A percentile compares a stretch with the other conserved stretches of the same genome.
Evolutionary conservation across 768 basidiomycete species (phyloP).

Genomic region (Agaricus blazei): DNA sequence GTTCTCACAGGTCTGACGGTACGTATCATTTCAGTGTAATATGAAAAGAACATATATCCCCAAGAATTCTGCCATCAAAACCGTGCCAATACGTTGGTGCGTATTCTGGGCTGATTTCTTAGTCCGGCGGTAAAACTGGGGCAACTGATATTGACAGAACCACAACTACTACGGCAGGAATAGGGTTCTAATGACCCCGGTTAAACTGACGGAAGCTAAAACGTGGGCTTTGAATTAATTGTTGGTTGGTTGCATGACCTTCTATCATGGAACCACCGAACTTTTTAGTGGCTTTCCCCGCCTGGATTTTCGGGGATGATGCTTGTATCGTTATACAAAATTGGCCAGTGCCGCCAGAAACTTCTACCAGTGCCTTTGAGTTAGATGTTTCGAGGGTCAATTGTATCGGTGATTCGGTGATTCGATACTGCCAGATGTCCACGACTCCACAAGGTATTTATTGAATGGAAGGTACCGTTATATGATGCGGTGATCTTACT

Average conservation of each 20-base stretch:
- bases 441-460: not conserved
- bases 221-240: not conserved
- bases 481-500: too few relatives aligned
- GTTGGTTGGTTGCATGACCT: not conserved
- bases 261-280: too few relatives aligned
- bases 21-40: not conserved
- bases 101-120: not conserved
- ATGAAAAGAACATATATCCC: not conserved
- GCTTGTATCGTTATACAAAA: not conserved
- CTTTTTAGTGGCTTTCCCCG: too few relatives aligned
- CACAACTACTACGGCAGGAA: not conserved
- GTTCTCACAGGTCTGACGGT: too few relatives aligned
- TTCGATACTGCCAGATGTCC: not conserved
- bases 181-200: not conserved
- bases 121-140: too few relatives aligned
- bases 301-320: not conserved
- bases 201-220: not conserved
- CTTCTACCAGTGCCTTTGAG: not conserved
- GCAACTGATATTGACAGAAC: too few relatives aligned
- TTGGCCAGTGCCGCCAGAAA: not conserved
- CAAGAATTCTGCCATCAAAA: not conserved
- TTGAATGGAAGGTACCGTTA: not conserved
- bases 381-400: not conserved
- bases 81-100: not conserved
- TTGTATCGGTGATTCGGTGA: not conserved